Conservation (phyloP, 2,329 filamentous ascomycete species). For the Samsoniella hepiali region DNA sequence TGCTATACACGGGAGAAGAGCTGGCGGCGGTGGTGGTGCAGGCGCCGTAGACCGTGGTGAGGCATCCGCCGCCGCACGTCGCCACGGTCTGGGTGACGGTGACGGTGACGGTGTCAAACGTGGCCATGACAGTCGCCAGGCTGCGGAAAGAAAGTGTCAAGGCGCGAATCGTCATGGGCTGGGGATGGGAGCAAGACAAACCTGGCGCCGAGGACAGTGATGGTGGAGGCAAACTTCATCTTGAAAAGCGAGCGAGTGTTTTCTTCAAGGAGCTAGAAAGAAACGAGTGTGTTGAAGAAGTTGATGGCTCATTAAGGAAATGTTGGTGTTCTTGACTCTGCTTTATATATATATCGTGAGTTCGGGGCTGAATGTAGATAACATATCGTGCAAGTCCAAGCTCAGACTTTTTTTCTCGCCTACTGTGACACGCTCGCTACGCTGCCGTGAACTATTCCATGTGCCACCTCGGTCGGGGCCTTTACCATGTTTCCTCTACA, state of each 20-base stretch:
- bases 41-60: neutral
- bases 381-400: neutral
- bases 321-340: too few species aligned
- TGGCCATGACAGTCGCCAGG: conserved; percentile 24
- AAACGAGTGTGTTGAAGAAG: conserved; percentile 12
- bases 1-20: neutral
- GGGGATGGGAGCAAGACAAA: neutral
- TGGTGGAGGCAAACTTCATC: conserved; percentile 1
- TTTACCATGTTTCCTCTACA: too few species aligned
- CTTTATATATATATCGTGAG: neutral
- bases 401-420: neutral
- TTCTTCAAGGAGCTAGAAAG: neutral
- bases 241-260: conserved; percentile 6
- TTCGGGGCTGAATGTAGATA: too few species aligned
- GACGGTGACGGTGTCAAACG: conserved; percentile 30
- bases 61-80: neutral
- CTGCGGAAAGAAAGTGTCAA: conserved; percentile 25
- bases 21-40: conserved; percentile 18
- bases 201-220: neutral
- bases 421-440: conserved; percentile 10
- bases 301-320: neutral
- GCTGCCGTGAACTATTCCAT: neutral
- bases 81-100: conserved; percentile 29
- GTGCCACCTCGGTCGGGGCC: too few species aligned
- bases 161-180: neutral